Evolutionary conservation across 179 eudicot species (phyloP).

Genomic region (Nepenthes alata): DNA sequence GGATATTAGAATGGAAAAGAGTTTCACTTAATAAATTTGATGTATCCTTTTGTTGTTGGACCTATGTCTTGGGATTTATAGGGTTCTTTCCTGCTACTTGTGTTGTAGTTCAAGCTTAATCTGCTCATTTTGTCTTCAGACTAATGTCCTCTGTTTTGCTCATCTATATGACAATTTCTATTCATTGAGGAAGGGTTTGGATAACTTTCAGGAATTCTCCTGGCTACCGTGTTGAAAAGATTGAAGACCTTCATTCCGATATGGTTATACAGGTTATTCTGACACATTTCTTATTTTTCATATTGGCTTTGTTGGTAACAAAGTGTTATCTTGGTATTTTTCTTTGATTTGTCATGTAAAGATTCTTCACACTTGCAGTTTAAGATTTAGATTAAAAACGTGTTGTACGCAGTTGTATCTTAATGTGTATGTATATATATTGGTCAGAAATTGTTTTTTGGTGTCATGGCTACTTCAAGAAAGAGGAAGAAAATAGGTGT

Average conservation of each 20-base stretch:
- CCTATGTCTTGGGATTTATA: background rate
- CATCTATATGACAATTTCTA: background rate
- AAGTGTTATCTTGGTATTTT: background rate
- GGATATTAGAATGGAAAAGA: no score
- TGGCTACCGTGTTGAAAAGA: slow-evolving; percentile 29
- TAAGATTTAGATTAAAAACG: no score
- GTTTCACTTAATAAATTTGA: no score
- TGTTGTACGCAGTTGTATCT: no score
- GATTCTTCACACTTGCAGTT: background rate
- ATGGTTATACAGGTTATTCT: slow-evolving; percentile 49
- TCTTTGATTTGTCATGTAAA: background rate
- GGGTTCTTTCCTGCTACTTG: background rate
- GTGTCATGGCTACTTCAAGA: no score
- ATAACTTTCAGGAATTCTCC: slow-evolving; percentile 21
- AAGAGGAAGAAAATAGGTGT: no score
- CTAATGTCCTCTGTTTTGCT: background rate
- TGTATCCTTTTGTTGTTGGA: no score
- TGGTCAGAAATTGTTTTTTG: no score
- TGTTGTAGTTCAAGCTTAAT: background rate
- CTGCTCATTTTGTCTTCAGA: background rate
- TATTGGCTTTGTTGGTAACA: background rate
- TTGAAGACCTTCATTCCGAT: slow-evolving; percentile 59
- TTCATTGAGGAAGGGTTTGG: background rate
- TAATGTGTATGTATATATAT: no score
- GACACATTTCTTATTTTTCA: background rate